Evolutionary conservation across 1,284 basidiomycete species (phyloP), one percentile per base, ranked within the genome.

Genomic region (Moesziomyces parantarcticus): DNA sequence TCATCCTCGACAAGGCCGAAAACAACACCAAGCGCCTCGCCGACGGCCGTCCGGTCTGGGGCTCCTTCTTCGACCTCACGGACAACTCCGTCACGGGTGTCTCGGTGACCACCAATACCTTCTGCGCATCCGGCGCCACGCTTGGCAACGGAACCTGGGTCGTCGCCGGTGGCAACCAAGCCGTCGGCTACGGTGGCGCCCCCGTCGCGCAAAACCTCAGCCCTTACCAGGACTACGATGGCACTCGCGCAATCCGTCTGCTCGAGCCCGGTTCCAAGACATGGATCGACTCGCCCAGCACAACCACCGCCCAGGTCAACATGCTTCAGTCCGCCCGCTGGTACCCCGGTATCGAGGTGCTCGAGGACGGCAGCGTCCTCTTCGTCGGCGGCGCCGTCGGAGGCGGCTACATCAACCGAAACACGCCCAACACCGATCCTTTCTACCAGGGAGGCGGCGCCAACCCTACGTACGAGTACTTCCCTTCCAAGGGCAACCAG

Each of bases 1-100:
- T 84, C 57, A 84, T 85, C 44, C 73, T 85, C 39, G 84, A 85
- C 75, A 85, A 85, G 73, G 81, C 78, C 13, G 85, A 85, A 66
- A 80, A 82, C 69, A 85, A 85, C 72, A 63, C 58, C 11, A n/a
- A 48, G 16, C 45, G 48, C 21, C 55, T 78, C 11, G 23, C 50
- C 14, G 61, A 75, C n/a, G 76, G 71, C 16, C 74, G 66, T 40
- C 79, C 77, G 14, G 72, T 76, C 4, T 83, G 82, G 82, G 79
- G 77, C 21, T 67, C 79, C 14, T 70, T 81, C 59, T 72, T 79
- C 47, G 67, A 66, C 20, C 57, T 82, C 18, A 42, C 53, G 26
- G 77, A 79, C 56, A 80, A 81, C 57, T 62, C 66, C 3, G 75
- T 74, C 55, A 65, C 72, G 4, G 73, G 76, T 13, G 56, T 81